Conservation (phyloP, 1,284 basidiomycete species). For the Tylopilus sp. region DNA sequence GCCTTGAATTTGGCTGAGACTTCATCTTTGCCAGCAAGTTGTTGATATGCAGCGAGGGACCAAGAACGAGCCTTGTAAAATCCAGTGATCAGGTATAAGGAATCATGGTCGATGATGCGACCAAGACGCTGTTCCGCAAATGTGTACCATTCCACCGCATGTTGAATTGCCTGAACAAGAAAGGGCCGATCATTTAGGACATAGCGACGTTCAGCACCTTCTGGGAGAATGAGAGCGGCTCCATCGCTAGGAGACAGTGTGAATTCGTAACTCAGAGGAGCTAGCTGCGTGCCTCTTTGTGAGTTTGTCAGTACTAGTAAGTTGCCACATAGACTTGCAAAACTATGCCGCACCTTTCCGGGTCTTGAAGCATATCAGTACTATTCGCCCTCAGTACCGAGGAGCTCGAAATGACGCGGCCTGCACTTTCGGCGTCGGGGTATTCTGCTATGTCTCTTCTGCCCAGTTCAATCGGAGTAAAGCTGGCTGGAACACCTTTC, state of each 20-base stretch:
- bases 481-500: conserved; percentile 22
- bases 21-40: background rate
- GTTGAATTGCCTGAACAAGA: conserved; percentile 14
- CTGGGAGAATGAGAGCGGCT: conserved; percentile 31
- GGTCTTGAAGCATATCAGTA: background rate
- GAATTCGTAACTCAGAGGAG: conserved; percentile 24
- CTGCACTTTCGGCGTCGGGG: conserved; percentile 20
- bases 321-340: background rate
- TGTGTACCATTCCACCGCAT: conserved; percentile 31
- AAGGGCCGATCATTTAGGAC: conserved; percentile 24
- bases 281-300: conserved; percentile 14
- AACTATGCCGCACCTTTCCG: conserved; percentile 13
- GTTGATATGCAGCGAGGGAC: conserved; percentile 31
- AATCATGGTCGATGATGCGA: conserved; percentile 27
- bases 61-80: conserved; percentile 34
- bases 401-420: conserved; percentile 26
- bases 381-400: conserved; percentile 10
- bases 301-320: too few species aligned
- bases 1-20: conserved; percentile 22
- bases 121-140: conserved; percentile 28
- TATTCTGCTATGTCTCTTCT: conserved; percentile 18
- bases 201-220: conserved; percentile 31
- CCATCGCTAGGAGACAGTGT: conserved; percentile 23
- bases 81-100: conserved; percentile 30
- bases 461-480: conserved; percentile 11